These are phyloP conservation scores for Murraya paniculata DNA, from an alignment of 345 rosid genomes.

Conservation along the genomic window DNA sequence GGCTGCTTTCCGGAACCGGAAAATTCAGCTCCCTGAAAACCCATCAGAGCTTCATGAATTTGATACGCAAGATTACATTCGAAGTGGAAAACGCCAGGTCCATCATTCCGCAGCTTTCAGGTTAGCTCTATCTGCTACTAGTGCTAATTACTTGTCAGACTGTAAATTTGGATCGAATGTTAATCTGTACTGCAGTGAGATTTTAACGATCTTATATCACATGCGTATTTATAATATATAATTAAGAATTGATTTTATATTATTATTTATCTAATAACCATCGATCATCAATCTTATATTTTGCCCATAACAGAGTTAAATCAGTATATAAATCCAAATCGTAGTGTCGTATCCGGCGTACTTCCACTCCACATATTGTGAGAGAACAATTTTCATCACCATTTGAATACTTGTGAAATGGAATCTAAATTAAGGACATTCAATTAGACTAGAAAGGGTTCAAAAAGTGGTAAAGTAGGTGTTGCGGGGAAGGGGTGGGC, in stretches of 20 bases:
- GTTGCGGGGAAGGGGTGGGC: background rate
- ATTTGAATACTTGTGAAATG: constrained; percentile 18
- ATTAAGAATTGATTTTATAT: too few relatives aligned
- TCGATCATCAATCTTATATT: too few relatives aligned
- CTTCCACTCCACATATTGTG: background rate
- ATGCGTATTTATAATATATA: too few relatives aligned
- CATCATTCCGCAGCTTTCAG: constrained; percentile 64
- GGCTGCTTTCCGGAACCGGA: constrained; percentile 57
- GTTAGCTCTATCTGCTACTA: constrained; percentile 24
- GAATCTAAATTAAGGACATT: constrained; percentile 19
- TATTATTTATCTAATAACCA: too few relatives aligned
- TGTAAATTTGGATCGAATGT: too few relatives aligned
- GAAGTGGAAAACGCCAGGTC: constrained; percentile 59
- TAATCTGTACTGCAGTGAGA: background rate
- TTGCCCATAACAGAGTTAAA: background rate
- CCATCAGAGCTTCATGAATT: constrained; percentile 61
- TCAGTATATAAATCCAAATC: background rate
- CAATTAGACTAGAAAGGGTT: constrained; percentile 6
- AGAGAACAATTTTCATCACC: background rate
- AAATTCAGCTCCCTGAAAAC: constrained; percentile 46
- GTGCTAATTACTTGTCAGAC: background rate
- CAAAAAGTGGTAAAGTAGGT: background rate
- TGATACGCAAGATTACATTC: constrained; percentile 46
- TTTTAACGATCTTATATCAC: background rate
- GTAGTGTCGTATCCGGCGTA: too few relatives aligned